Evolutionary conservation across 768 basidiomycete species (phyloP), one percentile per base, ranked within the genome.

Genomic region (Boletus huronensis): DNA sequence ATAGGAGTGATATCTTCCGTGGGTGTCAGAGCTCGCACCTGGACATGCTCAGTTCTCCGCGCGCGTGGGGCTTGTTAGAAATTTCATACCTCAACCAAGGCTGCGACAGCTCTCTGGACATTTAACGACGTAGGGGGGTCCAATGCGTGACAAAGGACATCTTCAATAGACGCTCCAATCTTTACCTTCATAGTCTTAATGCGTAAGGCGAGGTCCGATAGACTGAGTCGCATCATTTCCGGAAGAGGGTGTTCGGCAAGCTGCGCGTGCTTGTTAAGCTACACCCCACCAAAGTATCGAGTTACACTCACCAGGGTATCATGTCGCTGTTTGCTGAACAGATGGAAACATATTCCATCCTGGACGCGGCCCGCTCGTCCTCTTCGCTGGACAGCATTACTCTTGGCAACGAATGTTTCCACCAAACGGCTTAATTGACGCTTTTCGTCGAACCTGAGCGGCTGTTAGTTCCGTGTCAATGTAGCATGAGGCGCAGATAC

Each of bases 151-250:
- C 86, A 84, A 2, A 99, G 77, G 7, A 93, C 92, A 56, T 95
- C 91, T 66, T 96, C 95, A 56, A 99, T 94, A 0, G 90, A 86
- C 11, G 77, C 72, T 8, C 90, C 94, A 31, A 95, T 70, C 56
- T 88, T 90, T 42, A 97, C 79, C 65, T 90, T 92, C 82, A 98
- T 87, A 54, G 96, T 96, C 74, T 95, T 95, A 71, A 90, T 95
- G 49, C 91, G 84, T 48, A 96, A 76, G 0, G 90, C 90, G 29
- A 99, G 80, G 66, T 98, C 93, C 32, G 94, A 93, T 25, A 98
- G 74, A 62, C 94, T 95, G 5, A 98, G 76, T 21, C 96, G 84
- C 76, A 90, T 84, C 82, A 99, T 99, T 72, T 99, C 96, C 2
- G 96, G 96, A 32, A 93, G 81, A 6, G 94, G 94, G 66, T 90